A percentile compares a stretch with the other conserved stretches of the same genome.
Conservation (phyloP, 495 filamentous ascomycete species). For the Neurospora africana region DNA sequence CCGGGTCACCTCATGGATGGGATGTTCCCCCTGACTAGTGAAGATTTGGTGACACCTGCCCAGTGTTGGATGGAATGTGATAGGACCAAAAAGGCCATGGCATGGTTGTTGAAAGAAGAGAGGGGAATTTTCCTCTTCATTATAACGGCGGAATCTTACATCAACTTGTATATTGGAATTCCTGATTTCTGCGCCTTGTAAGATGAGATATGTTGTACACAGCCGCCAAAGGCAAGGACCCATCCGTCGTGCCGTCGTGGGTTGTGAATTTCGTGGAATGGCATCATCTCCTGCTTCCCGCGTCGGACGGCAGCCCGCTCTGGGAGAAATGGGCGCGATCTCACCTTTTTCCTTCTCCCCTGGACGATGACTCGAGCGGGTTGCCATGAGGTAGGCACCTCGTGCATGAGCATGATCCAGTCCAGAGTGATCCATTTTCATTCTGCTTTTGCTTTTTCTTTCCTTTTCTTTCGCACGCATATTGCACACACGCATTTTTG, state of each 20-base stretch:
- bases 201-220: background rate
- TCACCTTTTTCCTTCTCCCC: background rate
- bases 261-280: background rate
- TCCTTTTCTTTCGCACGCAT: background rate
- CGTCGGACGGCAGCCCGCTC: background rate
- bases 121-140: background rate
- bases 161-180: background rate
- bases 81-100: background rate
- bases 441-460: background rate
- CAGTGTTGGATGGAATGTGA: background rate
- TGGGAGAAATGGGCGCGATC: background rate
- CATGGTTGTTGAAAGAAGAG: background rate
- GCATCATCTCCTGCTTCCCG: background rate
- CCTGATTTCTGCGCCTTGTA: background rate
- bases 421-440: background rate
- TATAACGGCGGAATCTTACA: background rate
- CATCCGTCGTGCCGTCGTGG: background rate
- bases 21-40: background rate
- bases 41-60: background rate
- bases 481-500: background rate
- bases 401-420: background rate
- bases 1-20: background rate
- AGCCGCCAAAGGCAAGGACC: background rate
- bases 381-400: background rate
- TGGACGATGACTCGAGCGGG: background rate